Evolutionary conservation across 2,329 filamentous ascomycete species (phyloP).

Genomic region (Pseudogymnoascus pannorum): DNA sequence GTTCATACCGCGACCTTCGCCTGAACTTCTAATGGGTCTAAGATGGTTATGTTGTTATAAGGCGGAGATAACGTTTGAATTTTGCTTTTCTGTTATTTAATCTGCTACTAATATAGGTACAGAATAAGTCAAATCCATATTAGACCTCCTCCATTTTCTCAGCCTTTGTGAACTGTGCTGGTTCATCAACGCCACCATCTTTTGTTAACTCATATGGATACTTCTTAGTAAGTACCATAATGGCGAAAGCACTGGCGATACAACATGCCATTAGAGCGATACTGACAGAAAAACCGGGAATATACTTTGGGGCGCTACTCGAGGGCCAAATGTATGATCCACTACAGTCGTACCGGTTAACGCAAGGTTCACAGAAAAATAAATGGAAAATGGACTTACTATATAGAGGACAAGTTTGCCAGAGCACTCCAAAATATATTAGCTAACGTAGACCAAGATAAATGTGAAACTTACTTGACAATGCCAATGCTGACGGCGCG

Average conservation of each 20-base stretch:
- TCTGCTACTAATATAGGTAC: too few relatives aligned
- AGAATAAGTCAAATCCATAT: background rate
- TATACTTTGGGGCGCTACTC: background rate
- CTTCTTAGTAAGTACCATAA: slow-evolving; percentile 16
- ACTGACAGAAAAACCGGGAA: slow-evolving; percentile 13
- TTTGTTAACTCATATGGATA: slow-evolving; percentile 15
- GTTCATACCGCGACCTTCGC: too few relatives aligned
- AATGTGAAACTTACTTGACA: slow-evolving; percentile 19
- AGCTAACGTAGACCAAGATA: slow-evolving; percentile 17
- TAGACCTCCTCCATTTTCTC: background rate
- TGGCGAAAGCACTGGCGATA: slow-evolving; percentile 10
- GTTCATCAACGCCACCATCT: slow-evolving; percentile 11
- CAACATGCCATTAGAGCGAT: slow-evolving; percentile 11
- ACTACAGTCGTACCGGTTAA: slow-evolving; percentile 1
- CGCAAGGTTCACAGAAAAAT: background rate
- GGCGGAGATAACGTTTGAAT: too few relatives aligned
- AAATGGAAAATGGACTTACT: background rate
- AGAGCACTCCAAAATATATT: background rate
- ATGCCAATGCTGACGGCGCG: slow-evolving; percentile 12
- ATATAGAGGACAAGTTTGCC: background rate
- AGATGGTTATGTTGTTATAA: too few relatives aligned
- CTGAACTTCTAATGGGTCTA: too few relatives aligned
- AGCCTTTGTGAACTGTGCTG: slow-evolving; percentile 4
- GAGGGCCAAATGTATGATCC: background rate
- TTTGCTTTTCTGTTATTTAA: too few relatives aligned